Conservation (phyloP, 2,329 filamentous ascomycete species). For the Sclerotinia sclerotiorum region DNA sequence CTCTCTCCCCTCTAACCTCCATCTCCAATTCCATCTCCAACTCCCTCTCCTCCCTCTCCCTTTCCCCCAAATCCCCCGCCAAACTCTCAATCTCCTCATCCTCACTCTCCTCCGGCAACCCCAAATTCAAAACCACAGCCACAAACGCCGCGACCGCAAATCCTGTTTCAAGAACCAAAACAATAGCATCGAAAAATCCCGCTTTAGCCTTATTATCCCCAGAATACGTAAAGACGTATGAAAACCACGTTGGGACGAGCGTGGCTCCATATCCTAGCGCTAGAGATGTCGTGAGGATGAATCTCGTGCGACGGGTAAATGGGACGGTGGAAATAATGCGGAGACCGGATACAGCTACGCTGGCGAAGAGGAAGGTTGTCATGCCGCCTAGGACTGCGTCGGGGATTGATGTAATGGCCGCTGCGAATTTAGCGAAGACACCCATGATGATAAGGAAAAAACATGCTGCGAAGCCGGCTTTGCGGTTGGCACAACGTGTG, state of each 20-base stretch:
- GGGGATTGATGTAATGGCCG: constrained; percentile 74
- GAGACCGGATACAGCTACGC: constrained; percentile 75
- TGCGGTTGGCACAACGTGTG: constrained; percentile 77
- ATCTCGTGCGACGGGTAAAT: constrained; percentile 78
- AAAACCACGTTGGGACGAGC: constrained; percentile 66
- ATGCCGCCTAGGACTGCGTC: constrained; percentile 65
- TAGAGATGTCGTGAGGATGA: constrained; percentile 75
- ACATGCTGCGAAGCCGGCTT: constrained; percentile 75
- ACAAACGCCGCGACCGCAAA: constrained; percentile 74
- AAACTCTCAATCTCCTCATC: constrained; percentile 48
- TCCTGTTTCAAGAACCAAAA: constrained; percentile 71
- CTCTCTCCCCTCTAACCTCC: not conserved
- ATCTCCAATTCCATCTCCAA: not conserved
- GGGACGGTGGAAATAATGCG: constrained; percentile 69
- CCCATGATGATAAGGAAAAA: constrained; percentile 79
- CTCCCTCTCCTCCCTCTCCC: constrained; percentile 20
- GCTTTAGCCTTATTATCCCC: constrained; percentile 66
- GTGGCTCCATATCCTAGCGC: constrained; percentile 72
- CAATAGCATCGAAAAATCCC: constrained; percentile 74
- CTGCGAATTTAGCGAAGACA: constrained; percentile 80
- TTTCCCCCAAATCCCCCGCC: constrained; percentile 32
- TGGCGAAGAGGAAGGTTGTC: constrained; percentile 78
- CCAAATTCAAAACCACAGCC: constrained; percentile 58
- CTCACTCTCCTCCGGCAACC: constrained; percentile 73
- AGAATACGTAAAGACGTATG: constrained; percentile 68